A percentile compares a stretch with the other conserved stretches of the same genome.
These are phyloP conservation scores for Myrmaecium sp. DNA, from an alignment of 2,329 filamentous ascomycete genomes.

Conservation along the genomic window DNA sequence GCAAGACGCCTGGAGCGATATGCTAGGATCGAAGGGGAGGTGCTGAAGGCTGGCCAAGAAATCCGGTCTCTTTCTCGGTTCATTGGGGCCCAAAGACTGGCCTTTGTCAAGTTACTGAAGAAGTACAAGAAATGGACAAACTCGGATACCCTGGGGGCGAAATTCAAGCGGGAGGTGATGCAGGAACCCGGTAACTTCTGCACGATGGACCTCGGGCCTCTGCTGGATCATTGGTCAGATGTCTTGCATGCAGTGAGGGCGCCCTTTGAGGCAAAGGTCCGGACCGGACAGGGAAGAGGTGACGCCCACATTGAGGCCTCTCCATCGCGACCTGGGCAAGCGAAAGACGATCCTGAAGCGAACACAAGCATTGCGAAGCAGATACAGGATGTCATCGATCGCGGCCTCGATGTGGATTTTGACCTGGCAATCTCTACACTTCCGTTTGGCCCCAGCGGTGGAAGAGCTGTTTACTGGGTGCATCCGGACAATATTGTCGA, in stretches of 20 bases:
- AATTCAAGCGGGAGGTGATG: slow-evolving; percentile 51
- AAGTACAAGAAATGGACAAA: slow-evolving; percentile 84
- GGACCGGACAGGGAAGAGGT: no score
- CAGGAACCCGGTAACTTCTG: slow-evolving; percentile 55
- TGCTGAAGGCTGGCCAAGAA: slow-evolving; percentile 48
- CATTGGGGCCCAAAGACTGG: slow-evolving; percentile 53
- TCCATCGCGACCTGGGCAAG: no score
- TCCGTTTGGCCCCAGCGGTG: slow-evolving; percentile 28
- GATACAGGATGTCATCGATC: slow-evolving; percentile 22
- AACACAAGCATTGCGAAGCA: slow-evolving; percentile 8
- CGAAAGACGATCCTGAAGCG: no score
- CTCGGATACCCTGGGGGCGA: slow-evolving; percentile 44
- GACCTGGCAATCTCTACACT: slow-evolving; percentile 31
- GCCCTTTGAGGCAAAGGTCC: slow-evolving; percentile 19
- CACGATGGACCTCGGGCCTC: slow-evolving; percentile 41
- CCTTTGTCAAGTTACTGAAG: slow-evolving; percentile 69
- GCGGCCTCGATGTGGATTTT: slow-evolving; percentile 28
- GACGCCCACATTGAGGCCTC: no score
- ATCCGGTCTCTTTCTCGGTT: slow-evolving; percentile 56
- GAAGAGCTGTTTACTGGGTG: slow-evolving; percentile 35
- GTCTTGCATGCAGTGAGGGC: slow-evolving; percentile 28
- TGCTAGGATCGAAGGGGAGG: slow-evolving; percentile 32
- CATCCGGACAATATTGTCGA: slow-evolving; percentile 37
- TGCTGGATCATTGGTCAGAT: slow-evolving; percentile 31
- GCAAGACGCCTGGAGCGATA: slow-evolving; percentile 32